phyloP scores from a whole-genome alignment of 495 filamentous ascomycete genomes.

The Aspergillus diversus region DNA sequence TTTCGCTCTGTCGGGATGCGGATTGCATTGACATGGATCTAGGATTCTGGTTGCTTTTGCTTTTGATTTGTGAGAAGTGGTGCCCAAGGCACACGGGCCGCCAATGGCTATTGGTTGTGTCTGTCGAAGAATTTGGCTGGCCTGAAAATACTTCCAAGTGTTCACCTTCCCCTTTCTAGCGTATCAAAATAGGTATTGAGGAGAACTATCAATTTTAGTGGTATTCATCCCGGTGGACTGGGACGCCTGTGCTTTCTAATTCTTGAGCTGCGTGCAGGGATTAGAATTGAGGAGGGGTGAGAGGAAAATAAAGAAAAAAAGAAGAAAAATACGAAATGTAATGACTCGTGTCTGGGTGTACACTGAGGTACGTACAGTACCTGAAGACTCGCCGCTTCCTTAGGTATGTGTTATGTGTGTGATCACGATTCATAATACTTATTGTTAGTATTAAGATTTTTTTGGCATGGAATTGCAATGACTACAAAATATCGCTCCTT shows the following conservation, averaged over 20 bases:
- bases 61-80: not conserved
- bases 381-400: not conserved
- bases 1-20: not conserved
- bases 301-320: not conserved
- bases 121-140: not conserved
- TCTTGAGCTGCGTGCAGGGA: not conserved
- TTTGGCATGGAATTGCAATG: too few species aligned
- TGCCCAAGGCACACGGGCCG: not conserved
- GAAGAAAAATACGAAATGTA: not conserved
- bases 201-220: not conserved
- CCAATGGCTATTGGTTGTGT: not conserved
- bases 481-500: not conserved
- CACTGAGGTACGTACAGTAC: not conserved
- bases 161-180: not conserved
- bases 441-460: too few species aligned
- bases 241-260: constrained; percentile 30
- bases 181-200: not conserved
- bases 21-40: not conserved
- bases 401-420: too few species aligned
- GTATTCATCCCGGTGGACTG: constrained; percentile 23
- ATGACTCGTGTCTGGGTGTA: not conserved
- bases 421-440: too few species aligned
- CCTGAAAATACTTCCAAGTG: not conserved
- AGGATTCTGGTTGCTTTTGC: not conserved
- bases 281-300: not conserved